Base-by-base conservation (phyloP, 805 yeast genomes). In the Zygotorulaspora florentina region DNA sequence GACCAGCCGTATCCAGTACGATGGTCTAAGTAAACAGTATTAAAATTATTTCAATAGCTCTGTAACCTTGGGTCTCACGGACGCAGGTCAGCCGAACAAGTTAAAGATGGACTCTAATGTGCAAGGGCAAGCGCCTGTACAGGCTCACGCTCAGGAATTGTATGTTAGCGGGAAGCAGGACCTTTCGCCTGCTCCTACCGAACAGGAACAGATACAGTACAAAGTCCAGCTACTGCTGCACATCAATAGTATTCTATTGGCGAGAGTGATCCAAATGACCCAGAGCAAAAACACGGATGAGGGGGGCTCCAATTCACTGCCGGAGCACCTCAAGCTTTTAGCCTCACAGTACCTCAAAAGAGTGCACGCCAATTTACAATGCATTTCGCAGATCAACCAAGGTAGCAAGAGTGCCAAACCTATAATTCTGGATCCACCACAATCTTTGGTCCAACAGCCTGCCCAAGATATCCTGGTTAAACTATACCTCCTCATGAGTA, bases 111-210 rank as follows among this genome's bases (percentile, higher is more conserved):
- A 33, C 5, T 33, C 36, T 11, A 6, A 33, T n/a, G 20, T 16
- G 5, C 36, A 33, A 9, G 9, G 7, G 7, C 36, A 33, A 18
- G 5, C 8, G 20, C 20, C 20, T 13, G 20, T 17, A 7, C 36
- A n/a, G 2, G n/a, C 3, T 63, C 50, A 74, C 63, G 64, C 66
- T 51, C 65, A 67, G 15, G 80, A 85, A 59, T 79, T 83, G 61
- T 81, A 81, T 16, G 20, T 13, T 16, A 5, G 5, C 16, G 20
- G 12, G 6, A 11, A 13, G 20, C 36, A n/a, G 20, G 36, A 33
- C 36, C 20, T 33, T 6, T 8, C 20, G 16, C 7, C 20, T 5
- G 36, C 20, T 5, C 36, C 36, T 9, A 51, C 62, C 23, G 54
- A 55, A 8, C 55, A 54, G 11, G 61, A 57, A 31, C 67, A 58